Evolutionary conservation across 805 yeast species (phyloP), one percentile per base, ranked within the genome.

Genomic region (Candida ovalis): DNA sequence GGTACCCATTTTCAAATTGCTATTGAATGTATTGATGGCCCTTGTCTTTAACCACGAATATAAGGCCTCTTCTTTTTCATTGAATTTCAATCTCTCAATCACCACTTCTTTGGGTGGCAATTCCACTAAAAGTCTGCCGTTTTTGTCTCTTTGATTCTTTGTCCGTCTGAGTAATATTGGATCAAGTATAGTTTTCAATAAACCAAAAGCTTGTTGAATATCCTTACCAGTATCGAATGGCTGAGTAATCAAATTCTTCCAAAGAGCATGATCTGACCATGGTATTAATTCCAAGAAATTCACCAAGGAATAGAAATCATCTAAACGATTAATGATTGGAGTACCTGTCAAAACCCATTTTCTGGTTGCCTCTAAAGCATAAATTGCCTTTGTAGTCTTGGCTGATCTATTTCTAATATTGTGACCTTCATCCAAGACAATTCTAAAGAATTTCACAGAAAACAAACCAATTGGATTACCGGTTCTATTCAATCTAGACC

Each of bases 281-380:
- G 98, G 98, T 56, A 87, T 88, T n/a, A 91, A 67, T 39, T 81
- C 74, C 42, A 92, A 67, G 58, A 84, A 92, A 55, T 81, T 80
- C 17, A 90, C 78, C 43, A 90, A 66, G 5, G 96, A 84, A 61
- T 78, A 91, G 42, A 92, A 67, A 63, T 92, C 98, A 63, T 92
- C 97, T 9, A 92, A 71, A 52, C 91, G 71, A 64, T 91, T 91
- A 36, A 90, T 86, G 25, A 91, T 87, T 0, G 98, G 97, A 0
- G 98, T 91, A 7, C 98, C 98, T 0, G 97, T 89, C 42, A 92
- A 70, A 3, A 86, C 73, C 98, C 98, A 91, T 51, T 81, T 80
- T 43, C 94, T 72, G 18, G 74, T 70, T 57, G 88, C 81, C 9
- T 68, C 59, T n/a, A 91, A 60, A 21, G 78, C 85, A 64, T 78